Base-by-base conservation (phyloP, 305 asterid species). In the Caryopteris hybrid region DNA sequence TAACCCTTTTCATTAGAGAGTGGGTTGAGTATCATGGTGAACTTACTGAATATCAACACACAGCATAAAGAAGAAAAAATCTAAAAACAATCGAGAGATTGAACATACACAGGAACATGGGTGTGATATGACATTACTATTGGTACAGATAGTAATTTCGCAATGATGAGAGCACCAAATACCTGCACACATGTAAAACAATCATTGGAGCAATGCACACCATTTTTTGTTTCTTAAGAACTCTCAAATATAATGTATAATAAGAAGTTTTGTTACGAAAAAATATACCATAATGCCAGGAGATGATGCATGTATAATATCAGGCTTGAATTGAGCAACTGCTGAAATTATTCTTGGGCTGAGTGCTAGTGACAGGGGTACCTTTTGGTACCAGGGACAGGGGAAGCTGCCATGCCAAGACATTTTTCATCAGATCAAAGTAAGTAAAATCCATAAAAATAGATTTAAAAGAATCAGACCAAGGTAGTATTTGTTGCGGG, bases 321-420 rank as follows among this genome's bases (percentile, higher is more conserved):
- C 98, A 47, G 98, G 99, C 88, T 89, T 95, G 83, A 95, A 95
- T 43, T 73, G 71, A 38, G 92, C 87, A 34, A 95, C 99, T 39
- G 88, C 97, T 66, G 98, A 89, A 68, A 95, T 92, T 68, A 95
- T 95, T 88, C 99, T 86, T 48, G 99, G 99, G 86, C 99, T 92
- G 69, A 95, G 96, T 57, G 99, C 99, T 34, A 95, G 87, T 23
- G 99, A 95, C 66, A 95, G 81, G 20, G 98, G 99, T 51, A 95
- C 94, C 57, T 92, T 95, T 61, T 77, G 81, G 82, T 95, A 95
- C 83, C 83, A 91, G 0, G 99, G 99, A 66, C 83, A 87, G 57
- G 95, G 96, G 71, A 95, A 95, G 86, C 99, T 95, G 89, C 72
- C 61, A 70, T 91, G 89, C 71, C 63, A 70, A 64, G 55, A 43